Evolutionary conservation across 129 eudicot genomes (phyloP).

Genomic region (Flaveria ramosissima): DNA sequence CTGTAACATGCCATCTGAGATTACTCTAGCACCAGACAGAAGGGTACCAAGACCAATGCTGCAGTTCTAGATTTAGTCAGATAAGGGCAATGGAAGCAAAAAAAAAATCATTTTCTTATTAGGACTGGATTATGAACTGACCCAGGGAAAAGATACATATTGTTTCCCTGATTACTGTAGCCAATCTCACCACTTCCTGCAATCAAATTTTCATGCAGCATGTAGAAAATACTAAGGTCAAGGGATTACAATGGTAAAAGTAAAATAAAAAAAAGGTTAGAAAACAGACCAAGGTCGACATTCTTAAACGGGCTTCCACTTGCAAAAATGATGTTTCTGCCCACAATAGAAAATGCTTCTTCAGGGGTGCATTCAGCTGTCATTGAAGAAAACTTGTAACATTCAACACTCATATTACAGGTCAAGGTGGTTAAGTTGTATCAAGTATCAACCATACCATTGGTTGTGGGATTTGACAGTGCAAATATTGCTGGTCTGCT

Average conservation of each 20-base stretch:
- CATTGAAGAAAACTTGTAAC: constrained; percentile 16
- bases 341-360: constrained; percentile 86
- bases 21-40: constrained; percentile 74
- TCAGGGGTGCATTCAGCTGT: constrained; percentile 92
- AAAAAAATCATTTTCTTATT: not conserved
- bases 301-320: constrained; percentile 89
- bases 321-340: constrained; percentile 75
- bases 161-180: constrained; percentile 91
- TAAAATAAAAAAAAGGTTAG: constrained; percentile 4
- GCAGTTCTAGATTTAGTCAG: constrained; percentile 30
- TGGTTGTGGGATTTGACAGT: constrained; percentile 88
- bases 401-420: constrained; percentile 15
- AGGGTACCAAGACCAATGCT: constrained; percentile 98
- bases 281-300: constrained; percentile 83
- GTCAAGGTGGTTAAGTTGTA: constrained; percentile 12
- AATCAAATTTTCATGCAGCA: not conserved
- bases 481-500: constrained; percentile 91
- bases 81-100: not conserved
- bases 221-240: not conserved
- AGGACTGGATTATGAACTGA: constrained; percentile 36
- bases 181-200: constrained; percentile 85
- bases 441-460: constrained; percentile 51
- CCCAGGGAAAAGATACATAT: constrained; percentile 98
- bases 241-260: constrained; percentile 17
- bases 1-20: constrained; percentile 97